Conservation (phyloP, 345 rosid species). For the Viola odorata region DNA sequence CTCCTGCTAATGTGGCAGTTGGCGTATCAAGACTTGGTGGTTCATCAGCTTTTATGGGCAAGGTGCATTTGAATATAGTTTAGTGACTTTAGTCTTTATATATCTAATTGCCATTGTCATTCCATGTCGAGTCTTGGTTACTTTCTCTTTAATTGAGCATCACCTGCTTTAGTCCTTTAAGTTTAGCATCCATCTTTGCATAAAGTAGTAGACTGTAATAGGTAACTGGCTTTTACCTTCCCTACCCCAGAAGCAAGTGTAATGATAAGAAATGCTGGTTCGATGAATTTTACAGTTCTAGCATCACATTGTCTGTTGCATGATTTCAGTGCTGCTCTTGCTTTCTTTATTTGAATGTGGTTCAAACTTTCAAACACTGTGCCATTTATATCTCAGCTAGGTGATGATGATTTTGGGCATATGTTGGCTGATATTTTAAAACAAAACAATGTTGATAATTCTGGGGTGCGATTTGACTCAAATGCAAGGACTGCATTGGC, state of each 20-base stretch:
- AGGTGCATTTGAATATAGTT: slow-evolving; percentile 43
- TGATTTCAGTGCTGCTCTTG: background rate
- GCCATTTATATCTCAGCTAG: slow-evolving; percentile 43
- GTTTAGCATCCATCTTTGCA: no score
- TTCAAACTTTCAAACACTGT: background rate
- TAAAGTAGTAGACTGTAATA: no score
- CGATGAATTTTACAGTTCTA: background rate
- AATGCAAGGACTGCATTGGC: slow-evolving; percentile 87
- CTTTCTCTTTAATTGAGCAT: background rate
- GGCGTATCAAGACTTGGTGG: slow-evolving; percentile 86
- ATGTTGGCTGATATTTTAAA: slow-evolving; percentile 79
- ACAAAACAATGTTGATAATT: slow-evolving; percentile 69
- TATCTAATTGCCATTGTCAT: background rate
- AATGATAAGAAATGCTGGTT: no score
- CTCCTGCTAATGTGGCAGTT: slow-evolving; percentile 99
- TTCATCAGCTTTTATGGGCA: slow-evolving; percentile 90
- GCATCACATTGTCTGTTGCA: background rate
- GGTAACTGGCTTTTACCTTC: no score
- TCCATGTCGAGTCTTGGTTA: background rate
- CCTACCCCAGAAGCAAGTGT: no score
- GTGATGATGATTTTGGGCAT: slow-evolving; percentile 91
- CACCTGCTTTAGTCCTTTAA: no score
- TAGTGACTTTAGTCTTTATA: background rate
- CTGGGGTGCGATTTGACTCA: slow-evolving; percentile 74
- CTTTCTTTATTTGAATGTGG: background rate